These are phyloP conservation scores for Suillus spraguei DNA, from an alignment of 768 basidiomycete species.

Conservation along the genomic window DNA sequence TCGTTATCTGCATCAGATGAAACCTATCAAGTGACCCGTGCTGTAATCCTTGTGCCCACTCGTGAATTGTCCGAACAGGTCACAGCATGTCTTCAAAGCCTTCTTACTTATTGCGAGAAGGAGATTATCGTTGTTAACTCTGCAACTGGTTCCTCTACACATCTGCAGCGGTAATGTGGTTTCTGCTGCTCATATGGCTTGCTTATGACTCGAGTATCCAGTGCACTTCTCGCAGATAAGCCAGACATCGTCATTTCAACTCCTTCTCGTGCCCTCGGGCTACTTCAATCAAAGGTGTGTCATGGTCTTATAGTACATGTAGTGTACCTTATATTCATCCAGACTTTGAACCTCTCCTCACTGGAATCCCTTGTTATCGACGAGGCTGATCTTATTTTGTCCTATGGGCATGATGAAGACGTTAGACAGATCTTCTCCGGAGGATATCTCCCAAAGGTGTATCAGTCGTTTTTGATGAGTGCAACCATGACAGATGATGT, in stretches of 20 bases:
- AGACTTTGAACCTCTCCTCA: constrained; percentile 66
- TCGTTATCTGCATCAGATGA: constrained; percentile 41
- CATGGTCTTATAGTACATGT: too few relatives aligned
- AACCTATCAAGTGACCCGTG: constrained; percentile 63
- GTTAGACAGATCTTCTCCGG: constrained; percentile 72
- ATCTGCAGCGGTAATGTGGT: constrained; percentile 66
- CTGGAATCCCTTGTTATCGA: constrained; percentile 93
- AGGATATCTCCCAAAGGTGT: constrained; percentile 75
- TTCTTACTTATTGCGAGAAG: constrained; percentile 79
- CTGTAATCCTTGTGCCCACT: constrained; percentile 84
- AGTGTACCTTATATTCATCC: constrained; percentile 11
- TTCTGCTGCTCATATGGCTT: background rate
- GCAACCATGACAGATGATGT: constrained; percentile 98
- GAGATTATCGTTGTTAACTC: constrained; percentile 74
- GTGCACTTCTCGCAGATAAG: constrained; percentile 61
- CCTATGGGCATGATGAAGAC: constrained; percentile 95
- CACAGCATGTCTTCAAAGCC: constrained; percentile 58
- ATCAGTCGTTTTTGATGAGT: constrained; percentile 94
- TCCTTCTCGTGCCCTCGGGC: constrained; percentile 66
- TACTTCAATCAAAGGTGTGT: constrained; percentile 71
- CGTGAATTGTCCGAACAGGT: constrained; percentile 94
- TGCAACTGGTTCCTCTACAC: constrained; percentile 69
- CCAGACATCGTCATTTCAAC: constrained; percentile 84
- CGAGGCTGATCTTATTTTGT: constrained; percentile 95
- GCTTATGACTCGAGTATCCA: constrained; percentile 26